Evolutionary conservation across 257 asterid species (phyloP), one percentile per base, ranked within the genome.

Genomic region (Penstemon barbatus): DNA sequence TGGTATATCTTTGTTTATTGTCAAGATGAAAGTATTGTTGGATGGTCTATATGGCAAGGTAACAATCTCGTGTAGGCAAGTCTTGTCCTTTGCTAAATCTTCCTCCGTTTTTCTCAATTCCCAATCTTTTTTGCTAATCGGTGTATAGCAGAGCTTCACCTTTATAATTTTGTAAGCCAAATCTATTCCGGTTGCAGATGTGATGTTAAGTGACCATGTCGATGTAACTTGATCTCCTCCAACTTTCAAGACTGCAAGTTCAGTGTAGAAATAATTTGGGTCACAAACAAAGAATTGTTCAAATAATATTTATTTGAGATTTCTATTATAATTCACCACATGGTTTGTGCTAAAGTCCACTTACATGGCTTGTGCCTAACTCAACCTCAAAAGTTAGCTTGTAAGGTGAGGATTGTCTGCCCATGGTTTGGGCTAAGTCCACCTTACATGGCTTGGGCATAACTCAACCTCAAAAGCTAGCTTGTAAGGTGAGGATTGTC

Each of bases 121-220:
- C 10, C 80, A 77, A 6, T 76, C 66, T 7, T 70, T 39, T 19
- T 76, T 77, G 70, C 80, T 76, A 6, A 70, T 15, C 3, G 76
- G 73, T 8, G 77, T 77, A n/a, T 71, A 76, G 65, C 80, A 76
- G 6, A 76, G 76, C 80, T 71, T 71, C 6, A 70, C 39, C 25
- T 15, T 46, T 5, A 76, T 70, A 2, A 66, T 65, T 6, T 13
- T n/a, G 73, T 76, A 76, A 61, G 66, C 1, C 1, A 74, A 49
- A 48, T 71, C 80, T 9, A 50, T 61, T 15, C 80, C 70, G 4
- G 53, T 5, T 11, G 76, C 19, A 39, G 52, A 6, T 6, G 65
- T 65, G 6, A 46, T 46, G 70, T 76, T 70, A 15, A 71, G 25
- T 3, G 77, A 65, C 77, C 80, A 76, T 25, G 70, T 51, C 52